phyloP scores from a whole-genome alignment of 2,329 filamentous ascomycete species.

The Gremmenia infestans region DNA sequence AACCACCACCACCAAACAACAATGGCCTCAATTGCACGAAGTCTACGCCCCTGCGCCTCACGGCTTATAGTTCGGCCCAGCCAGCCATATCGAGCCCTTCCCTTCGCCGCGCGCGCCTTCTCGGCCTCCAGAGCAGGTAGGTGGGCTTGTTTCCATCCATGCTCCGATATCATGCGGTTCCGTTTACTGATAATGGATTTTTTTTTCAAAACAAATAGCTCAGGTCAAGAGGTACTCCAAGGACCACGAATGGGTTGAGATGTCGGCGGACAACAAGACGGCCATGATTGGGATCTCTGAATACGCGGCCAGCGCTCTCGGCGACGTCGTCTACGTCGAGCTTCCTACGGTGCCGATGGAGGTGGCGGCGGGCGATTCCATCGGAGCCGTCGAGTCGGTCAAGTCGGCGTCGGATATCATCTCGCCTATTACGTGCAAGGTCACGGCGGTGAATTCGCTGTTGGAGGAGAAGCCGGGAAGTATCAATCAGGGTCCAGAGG shows the following conservation, averaged over 20 bases:
- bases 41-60: constrained; percentile 34
- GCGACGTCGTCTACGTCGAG: constrained; percentile 96
- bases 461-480: constrained; percentile 81
- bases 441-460: constrained; percentile 66
- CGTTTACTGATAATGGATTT: constrained; percentile 10
- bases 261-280: constrained; percentile 74
- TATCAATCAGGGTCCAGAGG: constrained; percentile 89
- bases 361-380: constrained; percentile 71
- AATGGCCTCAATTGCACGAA: constrained; percentile 59
- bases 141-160: constrained; percentile 16
- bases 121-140: constrained; percentile 39
- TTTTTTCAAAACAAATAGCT: constrained; percentile 9
- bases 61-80: constrained; percentile 19
- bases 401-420: constrained; percentile 98
- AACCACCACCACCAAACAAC: constrained; percentile 17
- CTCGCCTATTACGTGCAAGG: constrained; percentile 73
- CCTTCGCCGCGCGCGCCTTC: constrained; percentile 41
- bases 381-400: constrained; percentile 95
- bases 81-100: constrained; percentile 22
- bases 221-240: constrained; percentile 78
- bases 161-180: constrained; percentile 2
- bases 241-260: constrained; percentile 97
- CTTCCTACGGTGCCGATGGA: constrained; percentile 69
- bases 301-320: constrained; percentile 87
- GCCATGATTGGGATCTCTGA: constrained; percentile 81